Evolutionary conservation across 768 basidiomycete species (phyloP).

Genomic region (Termitomyces sp.): DNA sequence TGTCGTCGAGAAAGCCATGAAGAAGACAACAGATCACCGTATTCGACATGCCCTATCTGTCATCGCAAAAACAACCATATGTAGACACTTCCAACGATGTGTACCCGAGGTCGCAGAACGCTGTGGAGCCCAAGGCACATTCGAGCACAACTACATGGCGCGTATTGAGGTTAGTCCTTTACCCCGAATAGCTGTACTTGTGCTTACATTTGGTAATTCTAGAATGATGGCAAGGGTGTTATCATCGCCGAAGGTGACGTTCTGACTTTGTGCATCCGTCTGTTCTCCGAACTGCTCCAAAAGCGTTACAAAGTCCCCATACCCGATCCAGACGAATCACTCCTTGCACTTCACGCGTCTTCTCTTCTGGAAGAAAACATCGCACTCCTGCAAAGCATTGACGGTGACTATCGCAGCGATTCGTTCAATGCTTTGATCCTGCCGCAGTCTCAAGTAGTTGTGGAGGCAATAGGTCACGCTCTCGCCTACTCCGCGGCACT

Average conservation of each 20-base stretch:
- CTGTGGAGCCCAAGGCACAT: conserved; percentile 66
- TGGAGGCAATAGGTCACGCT: conserved; percentile 66
- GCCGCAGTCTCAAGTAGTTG: conserved; percentile 49
- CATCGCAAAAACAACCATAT: conserved; percentile 53
- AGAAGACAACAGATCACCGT: conserved; percentile 39
- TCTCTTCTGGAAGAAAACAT: conserved; percentile 48
- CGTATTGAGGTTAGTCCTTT: conserved; percentile 43
- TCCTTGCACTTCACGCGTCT: conserved; percentile 51
- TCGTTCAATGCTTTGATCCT: conserved; percentile 53
- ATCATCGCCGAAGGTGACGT: conserved; percentile 59
- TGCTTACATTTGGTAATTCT: conserved; percentile 17
- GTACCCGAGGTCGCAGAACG: conserved; percentile 57
- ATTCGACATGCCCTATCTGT: conserved; percentile 57
- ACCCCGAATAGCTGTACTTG: conserved; percentile 4
- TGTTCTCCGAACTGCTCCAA: conserved; percentile 60
- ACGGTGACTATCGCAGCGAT: conserved; percentile 47
- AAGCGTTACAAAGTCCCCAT: conserved; percentile 50
- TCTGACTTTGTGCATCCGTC: conserved; percentile 50
- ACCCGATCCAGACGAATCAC: conserved; percentile 47
- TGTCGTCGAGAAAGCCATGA: conserved; percentile 35
- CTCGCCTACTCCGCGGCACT: conserved; percentile 57
- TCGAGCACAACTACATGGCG: conserved; percentile 62
- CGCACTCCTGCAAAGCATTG: conserved; percentile 33
- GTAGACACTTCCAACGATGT: conserved; percentile 52
- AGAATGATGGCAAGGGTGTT: conserved; percentile 56